Evolutionary conservation across 768 basidiomycete species (phyloP).

Genomic region (Paxillus ammoniavirescens): DNA sequence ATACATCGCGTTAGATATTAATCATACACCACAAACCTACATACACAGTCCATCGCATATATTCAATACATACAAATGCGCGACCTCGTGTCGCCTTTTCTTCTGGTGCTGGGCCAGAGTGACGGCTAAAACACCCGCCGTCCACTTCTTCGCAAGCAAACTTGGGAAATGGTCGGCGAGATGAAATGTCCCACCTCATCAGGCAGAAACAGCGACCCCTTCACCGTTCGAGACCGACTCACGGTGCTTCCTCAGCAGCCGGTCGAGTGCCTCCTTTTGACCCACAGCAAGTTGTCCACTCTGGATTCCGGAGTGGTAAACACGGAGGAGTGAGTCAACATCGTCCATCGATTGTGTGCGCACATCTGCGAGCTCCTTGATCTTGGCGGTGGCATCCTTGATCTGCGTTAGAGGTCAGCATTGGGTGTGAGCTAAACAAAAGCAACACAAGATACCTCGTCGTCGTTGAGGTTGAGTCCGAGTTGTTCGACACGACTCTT

Average conservation of each 20-base stretch:
- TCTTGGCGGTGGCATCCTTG: constrained; percentile 98
- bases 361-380: constrained; percentile 98
- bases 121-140: no score
- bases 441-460: constrained; percentile 50
- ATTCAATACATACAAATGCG: constrained; percentile 14
- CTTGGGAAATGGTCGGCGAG: no score
- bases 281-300: constrained; percentile 91
- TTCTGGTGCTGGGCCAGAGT: background rate
- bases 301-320: constrained; percentile 93
- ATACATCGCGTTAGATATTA: background rate
- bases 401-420: constrained; percentile 44
- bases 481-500: constrained; percentile 99
- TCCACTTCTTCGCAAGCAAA: no score
- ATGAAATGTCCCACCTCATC: background rate
- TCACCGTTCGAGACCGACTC: constrained; percentile 19
- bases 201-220: constrained; percentile 7
- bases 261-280: constrained; percentile 89
- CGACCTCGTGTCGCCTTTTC: constrained; percentile 21
- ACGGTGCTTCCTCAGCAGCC: constrained; percentile 78
- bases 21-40: background rate
- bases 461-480: constrained; percentile 84
- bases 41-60: background rate
- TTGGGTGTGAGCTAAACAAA: background rate
- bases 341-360: constrained; percentile 99
- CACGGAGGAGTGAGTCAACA: constrained; percentile 92